Evolutionary conservation across 1,284 basidiomycete genomes (phyloP).

Genomic region (Rhodotorula sp.): DNA sequence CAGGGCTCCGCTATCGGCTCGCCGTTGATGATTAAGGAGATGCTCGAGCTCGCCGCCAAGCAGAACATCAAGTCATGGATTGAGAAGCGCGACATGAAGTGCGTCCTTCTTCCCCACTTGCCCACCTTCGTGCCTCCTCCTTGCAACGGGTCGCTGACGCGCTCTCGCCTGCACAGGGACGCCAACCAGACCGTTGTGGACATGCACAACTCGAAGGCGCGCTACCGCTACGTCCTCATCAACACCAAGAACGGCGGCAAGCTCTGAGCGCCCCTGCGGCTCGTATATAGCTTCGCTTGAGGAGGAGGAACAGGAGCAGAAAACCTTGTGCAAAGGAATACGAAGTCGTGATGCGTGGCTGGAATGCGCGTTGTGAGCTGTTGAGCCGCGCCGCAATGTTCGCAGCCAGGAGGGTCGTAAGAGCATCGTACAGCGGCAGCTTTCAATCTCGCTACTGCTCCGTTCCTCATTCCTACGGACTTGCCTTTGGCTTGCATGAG

Average conservation of each 20-base stretch:
- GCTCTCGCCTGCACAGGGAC: background rate
- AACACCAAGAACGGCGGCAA: conserved; percentile 52
- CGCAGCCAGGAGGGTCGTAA: no score
- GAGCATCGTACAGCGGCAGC: no score
- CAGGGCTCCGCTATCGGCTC: conserved; percentile 50
- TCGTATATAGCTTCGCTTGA: no score
- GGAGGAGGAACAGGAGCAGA: no score
- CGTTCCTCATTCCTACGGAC: no score
- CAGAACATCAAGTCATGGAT: conserved; percentile 52
- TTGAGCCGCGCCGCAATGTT: no score
- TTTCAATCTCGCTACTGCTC: no score
- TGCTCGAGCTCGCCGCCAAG: conserved; percentile 52
- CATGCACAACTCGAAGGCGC: conserved; percentile 32
- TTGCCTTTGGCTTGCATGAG: no score
- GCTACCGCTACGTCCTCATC: conserved; percentile 54
- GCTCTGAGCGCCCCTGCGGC: conserved; percentile 45
- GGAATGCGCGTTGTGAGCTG: no score
- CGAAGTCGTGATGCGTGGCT: no score
- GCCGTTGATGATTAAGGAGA: conserved; percentile 52
- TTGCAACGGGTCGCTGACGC: background rate
- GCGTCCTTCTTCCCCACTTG: background rate
- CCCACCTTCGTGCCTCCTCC: no score
- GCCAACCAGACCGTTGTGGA: conserved; percentile 54
- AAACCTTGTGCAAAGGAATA: no score
- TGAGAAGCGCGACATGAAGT: conserved; percentile 54